Evolutionary conservation across 2,329 filamentous ascomycete species (phyloP).

Genomic region (Helotiales sp.): DNA sequence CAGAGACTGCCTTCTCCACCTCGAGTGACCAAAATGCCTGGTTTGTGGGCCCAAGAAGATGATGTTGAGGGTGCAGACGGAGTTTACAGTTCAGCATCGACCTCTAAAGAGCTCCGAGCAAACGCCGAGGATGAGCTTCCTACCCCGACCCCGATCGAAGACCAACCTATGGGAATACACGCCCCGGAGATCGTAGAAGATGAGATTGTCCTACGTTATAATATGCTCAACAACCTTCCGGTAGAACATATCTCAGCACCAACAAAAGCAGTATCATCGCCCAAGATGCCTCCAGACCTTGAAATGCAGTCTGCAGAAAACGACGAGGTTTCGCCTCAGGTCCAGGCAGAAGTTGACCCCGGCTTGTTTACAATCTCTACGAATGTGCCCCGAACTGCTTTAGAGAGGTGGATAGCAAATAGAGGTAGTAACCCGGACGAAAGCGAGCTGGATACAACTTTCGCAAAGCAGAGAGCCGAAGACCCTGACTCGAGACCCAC

Average conservation of each 20-base stretch:
- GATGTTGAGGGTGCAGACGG: too few relatives aligned
- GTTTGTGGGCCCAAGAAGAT: not conserved
- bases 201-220: not conserved
- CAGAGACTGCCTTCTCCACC: constrained; percentile 10
- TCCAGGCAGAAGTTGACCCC: not conserved
- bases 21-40: not conserved
- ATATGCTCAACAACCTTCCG: constrained; percentile 1
- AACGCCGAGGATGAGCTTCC: not conserved
- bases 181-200: not conserved
- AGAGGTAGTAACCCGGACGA: not conserved
- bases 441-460: constrained; percentile 8
- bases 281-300: not conserved
- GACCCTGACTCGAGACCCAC: not conserved
- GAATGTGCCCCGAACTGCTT: not conserved
- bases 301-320: not conserved
- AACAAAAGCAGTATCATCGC: not conserved
- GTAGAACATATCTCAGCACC: constrained; percentile 2
- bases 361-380: not conserved
- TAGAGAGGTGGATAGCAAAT: not conserved
- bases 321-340: not conserved
- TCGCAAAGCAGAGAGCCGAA: constrained; percentile 10
- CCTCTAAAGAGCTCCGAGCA: constrained; percentile 12
- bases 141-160: not conserved
- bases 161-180: not conserved
- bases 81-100: constrained; percentile 15